Conservation (phyloP, 345 rosid genomes). For the Brassica juncea region DNA sequence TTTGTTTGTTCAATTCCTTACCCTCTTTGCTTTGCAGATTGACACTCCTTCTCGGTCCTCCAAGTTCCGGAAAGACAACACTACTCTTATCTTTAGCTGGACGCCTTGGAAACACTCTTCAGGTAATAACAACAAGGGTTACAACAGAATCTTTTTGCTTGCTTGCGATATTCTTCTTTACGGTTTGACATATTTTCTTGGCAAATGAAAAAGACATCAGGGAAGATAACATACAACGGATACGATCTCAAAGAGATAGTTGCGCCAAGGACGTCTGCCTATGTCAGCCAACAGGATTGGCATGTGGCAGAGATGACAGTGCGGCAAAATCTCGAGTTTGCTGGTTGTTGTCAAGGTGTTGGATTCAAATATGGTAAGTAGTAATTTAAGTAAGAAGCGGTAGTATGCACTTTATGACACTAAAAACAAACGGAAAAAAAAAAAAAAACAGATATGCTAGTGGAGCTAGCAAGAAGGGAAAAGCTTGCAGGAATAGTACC, state of each 20-base stretch:
- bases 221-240: constrained; percentile 81
- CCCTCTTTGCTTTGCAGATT: constrained; percentile 49
- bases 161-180: background rate
- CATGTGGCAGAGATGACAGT: constrained; percentile 98
- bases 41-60: constrained; percentile 94
- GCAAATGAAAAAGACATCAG: constrained; percentile 64
- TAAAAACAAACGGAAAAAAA: background rate
- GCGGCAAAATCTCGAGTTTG: constrained; percentile 81
- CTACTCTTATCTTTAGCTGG: constrained; percentile 92
- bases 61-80: constrained; percentile 97
- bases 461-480: constrained; percentile 92
- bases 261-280: constrained; percentile 88
- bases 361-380: constrained; percentile 89
- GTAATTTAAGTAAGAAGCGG: constrained; percentile 9
- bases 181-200: constrained; percentile 12
- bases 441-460: constrained; percentile 70
- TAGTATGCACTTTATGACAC: constrained; percentile 15
- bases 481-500: constrained; percentile 90
- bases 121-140: constrained; percentile 43
- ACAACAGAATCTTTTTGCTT: background rate
- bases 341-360: constrained; percentile 95
- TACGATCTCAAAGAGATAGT: constrained; percentile 75
- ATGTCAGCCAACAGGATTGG: constrained; percentile 95
- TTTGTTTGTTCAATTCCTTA: background rate
- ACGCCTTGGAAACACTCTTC: constrained; percentile 67